A percentile compares a stretch with the other conserved stretches of the same genome.
phyloP scores from a whole-genome alignment of 2,329 filamentous ascomycete genomes.

The Ophiostoma australiae region DNA sequence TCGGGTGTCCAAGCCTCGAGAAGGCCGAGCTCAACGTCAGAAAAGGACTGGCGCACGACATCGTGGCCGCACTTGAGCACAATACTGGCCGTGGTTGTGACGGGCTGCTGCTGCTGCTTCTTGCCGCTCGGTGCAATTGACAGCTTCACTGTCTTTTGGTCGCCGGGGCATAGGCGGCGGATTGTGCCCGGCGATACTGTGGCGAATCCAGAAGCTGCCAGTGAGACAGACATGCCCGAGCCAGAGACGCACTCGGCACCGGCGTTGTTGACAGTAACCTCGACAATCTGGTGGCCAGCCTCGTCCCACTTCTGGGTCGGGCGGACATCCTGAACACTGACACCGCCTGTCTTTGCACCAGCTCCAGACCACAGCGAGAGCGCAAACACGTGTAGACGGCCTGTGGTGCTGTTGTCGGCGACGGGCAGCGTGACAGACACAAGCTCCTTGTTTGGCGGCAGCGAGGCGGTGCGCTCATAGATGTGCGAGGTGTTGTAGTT shows the following conservation, averaged over 20 bases:
- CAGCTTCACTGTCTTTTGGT: conserved; percentile 33
- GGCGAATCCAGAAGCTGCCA: conserved; percentile 37
- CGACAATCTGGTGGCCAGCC: conserved; percentile 38
- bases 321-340: conserved; percentile 37
- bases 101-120: conserved; percentile 29
- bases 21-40: conserved; percentile 21
- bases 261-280: conserved; percentile 38
- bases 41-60: not conserved
- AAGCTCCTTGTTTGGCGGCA: conserved; percentile 33
- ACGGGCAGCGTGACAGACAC: conserved; percentile 39
- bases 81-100: conserved; percentile 1
- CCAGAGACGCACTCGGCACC: conserved; percentile 35
- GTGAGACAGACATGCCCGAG: conserved; percentile 33
- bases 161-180: conserved; percentile 41
- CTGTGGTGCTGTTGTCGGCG: conserved; percentile 17
- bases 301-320: conserved; percentile 42
- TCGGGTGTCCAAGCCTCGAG: conserved; percentile 24
- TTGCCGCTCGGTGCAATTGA: not conserved
- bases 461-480: conserved; percentile 41
- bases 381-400: conserved; percentile 41
- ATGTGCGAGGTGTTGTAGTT: conserved; percentile 44
- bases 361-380: conserved; percentile 35
- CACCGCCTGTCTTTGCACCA: conserved; percentile 25
- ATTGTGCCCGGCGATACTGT: conserved; percentile 40
- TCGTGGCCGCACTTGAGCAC: conserved; percentile 11